A percentile compares a stretch with the other conserved stretches of the same genome.
Conservation (phyloP, 371 early-diverging fungal species). For the Lichtheimia corymbifera region DNA sequence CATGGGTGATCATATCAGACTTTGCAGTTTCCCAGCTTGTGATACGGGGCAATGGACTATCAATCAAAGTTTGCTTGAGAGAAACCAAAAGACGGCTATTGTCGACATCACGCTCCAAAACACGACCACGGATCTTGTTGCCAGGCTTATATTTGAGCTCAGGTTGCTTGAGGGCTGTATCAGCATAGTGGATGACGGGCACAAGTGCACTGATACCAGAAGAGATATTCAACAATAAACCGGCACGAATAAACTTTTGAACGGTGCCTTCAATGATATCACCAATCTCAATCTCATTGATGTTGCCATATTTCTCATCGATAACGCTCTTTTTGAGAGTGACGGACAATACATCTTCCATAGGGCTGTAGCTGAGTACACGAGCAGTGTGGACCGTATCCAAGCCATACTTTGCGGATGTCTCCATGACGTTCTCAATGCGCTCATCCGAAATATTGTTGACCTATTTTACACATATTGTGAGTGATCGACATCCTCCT, state of each 20-base stretch:
- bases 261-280: constrained; percentile 61
- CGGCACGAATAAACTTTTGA: constrained; percentile 51
- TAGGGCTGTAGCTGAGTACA: constrained; percentile 76
- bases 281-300: constrained; percentile 74
- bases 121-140: constrained; percentile 67
- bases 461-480: constrained; percentile 35
- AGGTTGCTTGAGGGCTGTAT: constrained; percentile 71
- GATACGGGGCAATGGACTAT: constrained; percentile 69
- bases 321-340: constrained; percentile 74
- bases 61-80: constrained; percentile 78
- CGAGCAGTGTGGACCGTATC: constrained; percentile 76
- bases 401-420: constrained; percentile 58
- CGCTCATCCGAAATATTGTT: constrained; percentile 75
- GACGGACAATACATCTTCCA: constrained; percentile 72
- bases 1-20: constrained; percentile 63
- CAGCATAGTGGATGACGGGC: constrained; percentile 75
- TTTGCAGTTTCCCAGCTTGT: constrained; percentile 55
- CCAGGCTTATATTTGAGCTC: constrained; percentile 81
- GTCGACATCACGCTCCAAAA: constrained; percentile 59
- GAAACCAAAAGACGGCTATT: constrained; percentile 70
- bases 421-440: constrained; percentile 14
- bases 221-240: constrained; percentile 68
- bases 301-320: constrained; percentile 66
- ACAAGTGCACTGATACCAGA: constrained; percentile 72
- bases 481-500: neutral